Evolutionary conservation across 805 yeast species (phyloP).

Genomic region (Babjeviella inositovora): DNA sequence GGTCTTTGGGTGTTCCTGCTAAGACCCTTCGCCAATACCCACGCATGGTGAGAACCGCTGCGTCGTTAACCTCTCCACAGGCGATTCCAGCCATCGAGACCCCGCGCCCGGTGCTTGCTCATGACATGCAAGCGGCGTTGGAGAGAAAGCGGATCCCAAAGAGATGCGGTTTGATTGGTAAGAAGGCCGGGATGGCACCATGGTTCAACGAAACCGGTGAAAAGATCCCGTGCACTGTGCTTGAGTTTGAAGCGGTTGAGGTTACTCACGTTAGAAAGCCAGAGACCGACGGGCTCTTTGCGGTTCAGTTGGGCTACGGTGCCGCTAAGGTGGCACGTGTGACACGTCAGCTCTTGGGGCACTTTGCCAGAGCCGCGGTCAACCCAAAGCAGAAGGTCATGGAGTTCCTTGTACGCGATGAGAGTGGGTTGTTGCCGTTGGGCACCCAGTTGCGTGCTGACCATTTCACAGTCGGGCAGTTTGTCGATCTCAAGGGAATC

Average conservation of each 20-base stretch:
- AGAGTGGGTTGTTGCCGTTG: constrained; percentile 48
- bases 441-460: constrained; percentile 76
- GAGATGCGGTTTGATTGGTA: constrained; percentile 76
- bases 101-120: constrained; percentile 34
- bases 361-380: constrained; percentile 62
- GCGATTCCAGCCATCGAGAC: constrained; percentile 32
- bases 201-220: constrained; percentile 61
- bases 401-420: constrained; percentile 69
- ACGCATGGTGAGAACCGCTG: too few species aligned
- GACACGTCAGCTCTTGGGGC: constrained; percentile 53
- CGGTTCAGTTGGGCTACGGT: constrained; percentile 82
- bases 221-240: constrained; percentile 69
- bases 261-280: constrained; percentile 59
- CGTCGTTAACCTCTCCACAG: constrained; percentile 30
- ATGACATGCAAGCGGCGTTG: constrained; percentile 55
- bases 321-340: constrained; percentile 45
- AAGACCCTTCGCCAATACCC: too few species aligned
- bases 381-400: constrained; percentile 65
- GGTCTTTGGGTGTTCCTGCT: too few species aligned
- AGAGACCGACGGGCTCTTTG: constrained; percentile 64
- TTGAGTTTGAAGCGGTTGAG: constrained; percentile 80
- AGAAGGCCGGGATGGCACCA: constrained; percentile 83
- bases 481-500: constrained; percentile 63
- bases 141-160: constrained; percentile 53
- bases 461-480: constrained; percentile 71